Evolutionary conservation across 805 yeast species (phyloP), one percentile per base, ranked within the genome.

Genomic region (Yarrowia sp.): DNA sequence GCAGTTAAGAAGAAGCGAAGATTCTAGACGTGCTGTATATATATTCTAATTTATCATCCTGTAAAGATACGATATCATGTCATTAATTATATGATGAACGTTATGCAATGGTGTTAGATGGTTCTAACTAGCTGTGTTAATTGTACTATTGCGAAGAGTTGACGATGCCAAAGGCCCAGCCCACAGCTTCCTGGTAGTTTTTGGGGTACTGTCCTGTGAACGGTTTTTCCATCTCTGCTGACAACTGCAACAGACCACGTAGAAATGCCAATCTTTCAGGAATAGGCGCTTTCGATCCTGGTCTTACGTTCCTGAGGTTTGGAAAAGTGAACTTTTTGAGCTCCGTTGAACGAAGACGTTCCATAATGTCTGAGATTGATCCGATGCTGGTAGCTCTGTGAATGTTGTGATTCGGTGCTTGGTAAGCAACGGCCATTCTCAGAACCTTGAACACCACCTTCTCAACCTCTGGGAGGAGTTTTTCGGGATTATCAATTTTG

Each of bases 391-490:
- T 55, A 1, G 42, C 38, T n/a, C 28, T 5, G 17, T 55, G 36
- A 8, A 55, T 15, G 38, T 32, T 5, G 8, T 41, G 31, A 1
- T 31, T 15, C 7, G 61, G 61, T 3, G 61, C 61, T n/a, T 41
- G 61, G 28, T 22, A 55, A 17, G 61, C 45, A 38, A 55, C 45
- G 4, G 61, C 61, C 61, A 55, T 55, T 13, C 61, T 28, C 31
- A 55, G 28, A 11, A 55, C 42, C 38, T 55, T 55, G 17, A 55
- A 55, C 11, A 55, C 61, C 10, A 55, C 61, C 61, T 41, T 55
- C 13, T 55, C 61, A 10, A 55, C 28, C 13, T 55, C 61, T 6
- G 47, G 36, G 2, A 55, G 47, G 3, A 55, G 31, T 3, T 28
- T 15, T 6, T 55, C 61, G 11, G 45, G 61, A 15, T 15, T 10